Base-by-base conservation (phyloP, 306 rosid species). In the Ochetophila trinervis region DNA sequence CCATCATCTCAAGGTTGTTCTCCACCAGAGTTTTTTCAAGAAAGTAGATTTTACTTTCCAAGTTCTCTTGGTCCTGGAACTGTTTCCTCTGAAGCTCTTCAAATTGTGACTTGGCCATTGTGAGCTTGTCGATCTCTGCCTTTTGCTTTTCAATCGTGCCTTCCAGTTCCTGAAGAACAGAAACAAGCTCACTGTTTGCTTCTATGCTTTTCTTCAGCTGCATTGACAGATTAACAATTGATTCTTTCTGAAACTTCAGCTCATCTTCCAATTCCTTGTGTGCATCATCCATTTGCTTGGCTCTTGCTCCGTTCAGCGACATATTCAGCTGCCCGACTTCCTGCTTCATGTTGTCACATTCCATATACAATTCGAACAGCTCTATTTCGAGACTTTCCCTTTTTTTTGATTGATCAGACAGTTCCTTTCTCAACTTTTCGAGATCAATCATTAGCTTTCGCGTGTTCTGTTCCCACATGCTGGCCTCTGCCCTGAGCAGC, bases 81-180 rank as follows among this genome's bases (percentile, higher is more conserved):
- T 55, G 50, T 13, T 72, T 53, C 6, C 45, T 16, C 70, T 64
- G 58, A 30, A 59, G 61, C 69, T 79, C 53, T 64, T 79, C 76
- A 67, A 64, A 70, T 19, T 16, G 65, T 9, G 42, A 58, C 60
- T 69, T 71, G 9, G 60, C 62, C 71, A 47, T 59, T 60, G 88
- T 74, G 69, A 84, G 84, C 32, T 66, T 78, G 59, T 70, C 65
- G 6, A 80, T 76, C 77, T 82, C 90, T 35, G 45, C 12, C 73
- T 75, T 79, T 80, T 80, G 90, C 73, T 78, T 77, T 61, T 84
- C 80, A 52, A 84, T 72, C 56, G 84, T 84, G 62, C 72, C 80
- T 76, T 82, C 90, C 56, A 82, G 77, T 63, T 87, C 89, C 62
- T 77, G 84, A 62, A 87, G 86, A 83, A 80, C 70, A 78, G 86